Percentiles rank a stretch among this genome's conserved stretches.
phyloP scores from a whole-genome alignment of 2,329 filamentous ascomycete genomes.

The Cladosporium sphaerospermum region DNA sequence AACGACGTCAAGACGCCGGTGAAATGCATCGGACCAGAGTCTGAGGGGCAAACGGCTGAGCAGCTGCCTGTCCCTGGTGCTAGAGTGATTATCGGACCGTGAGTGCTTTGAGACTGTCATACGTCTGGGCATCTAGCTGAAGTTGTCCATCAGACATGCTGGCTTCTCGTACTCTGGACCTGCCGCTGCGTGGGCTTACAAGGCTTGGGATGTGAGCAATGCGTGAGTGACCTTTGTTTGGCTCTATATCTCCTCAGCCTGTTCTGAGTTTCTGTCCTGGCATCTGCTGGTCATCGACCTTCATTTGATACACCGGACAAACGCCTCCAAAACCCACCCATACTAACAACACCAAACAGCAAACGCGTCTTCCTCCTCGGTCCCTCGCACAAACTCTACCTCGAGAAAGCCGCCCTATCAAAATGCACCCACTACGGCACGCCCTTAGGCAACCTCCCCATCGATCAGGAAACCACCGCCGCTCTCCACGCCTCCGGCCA shows the following conservation, averaged over 20 bases:
- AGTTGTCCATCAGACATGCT: constrained; percentile 61
- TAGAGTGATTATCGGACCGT: constrained; percentile 89
- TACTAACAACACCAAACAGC: constrained; percentile 31
- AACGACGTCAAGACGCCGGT: constrained; percentile 61
- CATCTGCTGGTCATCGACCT: no score
- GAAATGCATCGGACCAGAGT: constrained; percentile 50
- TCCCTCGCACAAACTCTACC: constrained; percentile 81
- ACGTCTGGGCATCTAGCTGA: not conserved
- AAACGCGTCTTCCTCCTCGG: constrained; percentile 90
- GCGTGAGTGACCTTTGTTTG: constrained; percentile 46
- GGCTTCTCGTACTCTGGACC: constrained; percentile 88
- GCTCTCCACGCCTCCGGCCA: constrained; percentile 48
- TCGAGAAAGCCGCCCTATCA: constrained; percentile 70
- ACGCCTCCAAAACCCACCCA: not conserved
- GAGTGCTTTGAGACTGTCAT: constrained; percentile 24
- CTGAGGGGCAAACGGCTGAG: constrained; percentile 31
- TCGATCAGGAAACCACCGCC: constrained; percentile 55
- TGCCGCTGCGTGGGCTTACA: constrained; percentile 93
- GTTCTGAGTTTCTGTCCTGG: no score
- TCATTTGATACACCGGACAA: no score
- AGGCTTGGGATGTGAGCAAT: constrained; percentile 71
- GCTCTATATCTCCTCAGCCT: no score
- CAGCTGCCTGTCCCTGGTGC: constrained; percentile 65
- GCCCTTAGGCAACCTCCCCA: constrained; percentile 62
- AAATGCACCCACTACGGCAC: constrained; percentile 65